A percentile compares a stretch with the other conserved stretches of the same genome.
Conservation (phyloP, 805 yeast species). For the Cyberlindnera samutprakarnensis region DNA sequence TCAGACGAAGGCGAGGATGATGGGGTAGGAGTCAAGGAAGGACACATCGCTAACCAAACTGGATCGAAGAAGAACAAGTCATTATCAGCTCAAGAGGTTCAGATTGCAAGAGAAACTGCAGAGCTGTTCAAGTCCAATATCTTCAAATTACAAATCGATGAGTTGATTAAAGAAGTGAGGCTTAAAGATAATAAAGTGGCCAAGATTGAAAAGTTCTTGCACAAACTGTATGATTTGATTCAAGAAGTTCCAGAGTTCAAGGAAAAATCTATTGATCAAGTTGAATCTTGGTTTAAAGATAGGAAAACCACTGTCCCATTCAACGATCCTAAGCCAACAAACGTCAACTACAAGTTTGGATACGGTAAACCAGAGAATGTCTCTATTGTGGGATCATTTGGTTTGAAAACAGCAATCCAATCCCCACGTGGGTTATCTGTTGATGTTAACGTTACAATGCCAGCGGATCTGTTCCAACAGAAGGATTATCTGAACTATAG, state of each 20-base stretch:
- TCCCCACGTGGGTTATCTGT: constrained; percentile 57
- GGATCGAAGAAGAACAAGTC: constrained; percentile 18
- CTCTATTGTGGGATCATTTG: constrained; percentile 82
- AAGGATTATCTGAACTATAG: constrained; percentile 90
- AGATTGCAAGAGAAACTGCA: constrained; percentile 87
- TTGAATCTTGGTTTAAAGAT: constrained; percentile 43
- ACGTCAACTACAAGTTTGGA: constrained; percentile 63
- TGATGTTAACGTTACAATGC: constrained; percentile 82
- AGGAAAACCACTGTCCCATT: constrained; percentile 67
- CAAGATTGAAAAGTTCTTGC: constrained; percentile 67
- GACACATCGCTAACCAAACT: constrained; percentile 10
- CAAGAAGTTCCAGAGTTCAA: constrained; percentile 54
- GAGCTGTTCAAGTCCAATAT: constrained; percentile 92
- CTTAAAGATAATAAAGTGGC: constrained; percentile 62
- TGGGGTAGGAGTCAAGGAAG: constrained; percentile 24
- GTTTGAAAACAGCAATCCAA: constrained; percentile 72
- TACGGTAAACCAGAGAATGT: constrained; percentile 67
- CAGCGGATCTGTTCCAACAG: constrained; percentile 60
- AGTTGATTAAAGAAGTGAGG: constrained; percentile 71
- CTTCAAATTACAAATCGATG: constrained; percentile 92
- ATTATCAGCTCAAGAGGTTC: constrained; percentile 73
- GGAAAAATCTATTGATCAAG: constrained; percentile 48
- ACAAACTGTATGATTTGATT: constrained; percentile 61
- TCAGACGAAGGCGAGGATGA: constrained; percentile 22
- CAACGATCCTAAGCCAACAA: constrained; percentile 82